A percentile compares a stretch with the other conserved stretches of the same genome.
phyloP scores from a whole-genome alignment of 1,139 yeast species.

The Eremothecium coryli region DNA sequence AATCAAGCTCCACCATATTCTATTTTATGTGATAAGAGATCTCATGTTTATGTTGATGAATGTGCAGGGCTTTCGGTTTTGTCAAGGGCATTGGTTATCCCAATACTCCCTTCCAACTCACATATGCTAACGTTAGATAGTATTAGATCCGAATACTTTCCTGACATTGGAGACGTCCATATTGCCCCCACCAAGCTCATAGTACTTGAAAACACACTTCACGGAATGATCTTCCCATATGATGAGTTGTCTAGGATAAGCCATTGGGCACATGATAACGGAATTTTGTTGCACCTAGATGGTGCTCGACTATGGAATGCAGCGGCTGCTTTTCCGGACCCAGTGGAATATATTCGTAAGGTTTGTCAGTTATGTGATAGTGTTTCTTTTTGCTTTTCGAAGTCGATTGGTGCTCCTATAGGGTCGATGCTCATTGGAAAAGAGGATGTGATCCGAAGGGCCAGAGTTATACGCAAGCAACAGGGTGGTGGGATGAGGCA shows the following conservation, averaged over 20 bases:
- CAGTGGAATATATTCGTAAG: slow-evolving; percentile 52
- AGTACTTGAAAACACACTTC: slow-evolving; percentile 69
- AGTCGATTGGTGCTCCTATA: slow-evolving; percentile 76
- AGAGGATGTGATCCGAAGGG: slow-evolving; percentile 43
- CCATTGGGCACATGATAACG: slow-evolving; percentile 46
- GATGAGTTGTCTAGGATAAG: slow-evolving; percentile 60
- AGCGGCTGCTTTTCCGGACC: slow-evolving; percentile 34
- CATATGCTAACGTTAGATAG: slow-evolving; percentile 62
- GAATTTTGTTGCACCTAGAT: slow-evolving; percentile 58
- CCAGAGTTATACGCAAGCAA: slow-evolving; percentile 75
- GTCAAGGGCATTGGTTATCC: slow-evolving; percentile 76
- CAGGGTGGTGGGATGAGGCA: slow-evolving; percentile 84
- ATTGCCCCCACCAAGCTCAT: slow-evolving; percentile 73
- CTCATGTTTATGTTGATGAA: slow-evolving; percentile 64
- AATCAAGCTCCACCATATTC: slow-evolving; percentile 61
- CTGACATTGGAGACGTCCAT: slow-evolving; percentile 61
- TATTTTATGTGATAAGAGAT: slow-evolving; percentile 64
- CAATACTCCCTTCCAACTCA: slow-evolving; percentile 59
- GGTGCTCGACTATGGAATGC: slow-evolving; percentile 90
- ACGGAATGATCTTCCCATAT: slow-evolving; percentile 61
- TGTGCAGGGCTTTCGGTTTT: slow-evolving; percentile 76
- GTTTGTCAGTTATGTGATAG: slow-evolving; percentile 66
- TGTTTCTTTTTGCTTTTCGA: slow-evolving; percentile 68
- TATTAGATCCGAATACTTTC: slow-evolving; percentile 45
- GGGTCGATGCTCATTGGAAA: slow-evolving; percentile 70